phyloP scores from a whole-genome alignment of 1,284 basidiomycete species.

The Coniophora puteana region DNA sequence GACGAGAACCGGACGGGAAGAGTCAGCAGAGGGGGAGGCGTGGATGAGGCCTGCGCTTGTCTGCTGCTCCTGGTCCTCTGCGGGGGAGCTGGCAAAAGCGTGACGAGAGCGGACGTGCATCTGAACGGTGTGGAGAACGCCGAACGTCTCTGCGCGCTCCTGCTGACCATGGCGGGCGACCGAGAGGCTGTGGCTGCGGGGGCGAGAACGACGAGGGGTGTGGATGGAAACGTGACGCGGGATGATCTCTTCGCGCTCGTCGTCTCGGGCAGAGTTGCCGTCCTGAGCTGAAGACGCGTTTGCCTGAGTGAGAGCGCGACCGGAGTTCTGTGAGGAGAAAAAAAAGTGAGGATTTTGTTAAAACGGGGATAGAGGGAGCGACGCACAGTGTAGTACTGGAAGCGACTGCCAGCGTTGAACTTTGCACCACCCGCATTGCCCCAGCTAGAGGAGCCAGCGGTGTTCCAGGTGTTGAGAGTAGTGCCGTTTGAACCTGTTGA shows the following conservation, averaged over 20 bases:
- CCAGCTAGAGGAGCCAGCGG: constrained; percentile 53
- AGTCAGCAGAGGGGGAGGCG: constrained; percentile 15
- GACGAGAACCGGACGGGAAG: constrained; percentile 14
- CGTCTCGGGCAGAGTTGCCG: constrained; percentile 37
- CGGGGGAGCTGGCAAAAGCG: constrained; percentile 35
- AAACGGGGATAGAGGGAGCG: background rate
- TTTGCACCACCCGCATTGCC: constrained; percentile 61
- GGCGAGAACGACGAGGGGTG: constrained; percentile 33
- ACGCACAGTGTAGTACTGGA: constrained; percentile 55
- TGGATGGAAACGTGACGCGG: constrained; percentile 29
- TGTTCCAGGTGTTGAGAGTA: constrained; percentile 38
- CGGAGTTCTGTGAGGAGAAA: constrained; percentile 43
- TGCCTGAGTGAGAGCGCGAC: constrained; percentile 67
- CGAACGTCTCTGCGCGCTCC: constrained; percentile 40
- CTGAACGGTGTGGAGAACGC: constrained; percentile 60
- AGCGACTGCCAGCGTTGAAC: constrained; percentile 63
- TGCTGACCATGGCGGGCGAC: constrained; percentile 35
- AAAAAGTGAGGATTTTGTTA: constrained; percentile 7
- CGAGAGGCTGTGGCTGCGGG: constrained; percentile 58
- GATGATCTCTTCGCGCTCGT: constrained; percentile 54
- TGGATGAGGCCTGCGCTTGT: background rate
- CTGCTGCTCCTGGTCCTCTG: constrained; percentile 18
- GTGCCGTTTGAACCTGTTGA: constrained; percentile 35
- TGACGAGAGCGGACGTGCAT: constrained; percentile 55
- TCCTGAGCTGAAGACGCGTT: constrained; percentile 55